Percentiles rank a stretch among this genome's conserved stretches.
phyloP scores from a whole-genome alignment of 495 filamentous ascomycete species.

The Hypoxylon perforatum region DNA sequence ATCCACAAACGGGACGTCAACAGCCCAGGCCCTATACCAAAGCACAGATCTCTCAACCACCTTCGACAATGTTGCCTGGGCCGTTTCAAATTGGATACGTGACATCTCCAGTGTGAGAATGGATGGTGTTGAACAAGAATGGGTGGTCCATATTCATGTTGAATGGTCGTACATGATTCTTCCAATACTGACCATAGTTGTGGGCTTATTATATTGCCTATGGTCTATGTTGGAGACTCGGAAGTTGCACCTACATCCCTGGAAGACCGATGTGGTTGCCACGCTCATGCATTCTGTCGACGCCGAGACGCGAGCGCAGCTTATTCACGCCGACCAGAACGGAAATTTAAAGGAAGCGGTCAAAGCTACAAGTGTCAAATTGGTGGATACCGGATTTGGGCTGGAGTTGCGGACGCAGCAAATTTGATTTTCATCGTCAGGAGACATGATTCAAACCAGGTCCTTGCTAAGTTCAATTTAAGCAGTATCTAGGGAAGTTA shows the following conservation, averaged over 20 bases:
- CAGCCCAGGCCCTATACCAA: slow-evolving; percentile 20
- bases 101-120: slow-evolving; percentile 17
- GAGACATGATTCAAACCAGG: too few species aligned
- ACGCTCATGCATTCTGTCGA: slow-evolving; percentile 36
- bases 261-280: slow-evolving; percentile 34
- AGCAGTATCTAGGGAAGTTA: neutral
- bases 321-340: slow-evolving; percentile 22
- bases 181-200: slow-evolving; percentile 12
- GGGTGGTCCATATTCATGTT: slow-evolving; percentile 27
- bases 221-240: slow-evolving; percentile 24
- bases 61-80: slow-evolving; percentile 18
- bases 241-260: slow-evolving; percentile 20
- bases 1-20: neutral
- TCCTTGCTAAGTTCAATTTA: neutral
- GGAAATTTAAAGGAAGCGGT: slow-evolving; percentile 17
- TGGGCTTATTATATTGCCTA: slow-evolving; percentile 17
- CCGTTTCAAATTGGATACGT: slow-evolving; percentile 28
- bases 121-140: slow-evolving; percentile 18
- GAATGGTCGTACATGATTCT: slow-evolving; percentile 33
- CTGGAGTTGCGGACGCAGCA: slow-evolving; percentile 26
- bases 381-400: slow-evolving; percentile 31
- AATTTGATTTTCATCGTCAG: slow-evolving; percentile 1
- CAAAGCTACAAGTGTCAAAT: slow-evolving; percentile 17
- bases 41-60: slow-evolving; percentile 21
- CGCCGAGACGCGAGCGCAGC: slow-evolving; percentile 27